Base-by-base conservation (phyloP, 192 early-diverging fungal genomes). In the Entomortierella chlamydospora region DNA sequence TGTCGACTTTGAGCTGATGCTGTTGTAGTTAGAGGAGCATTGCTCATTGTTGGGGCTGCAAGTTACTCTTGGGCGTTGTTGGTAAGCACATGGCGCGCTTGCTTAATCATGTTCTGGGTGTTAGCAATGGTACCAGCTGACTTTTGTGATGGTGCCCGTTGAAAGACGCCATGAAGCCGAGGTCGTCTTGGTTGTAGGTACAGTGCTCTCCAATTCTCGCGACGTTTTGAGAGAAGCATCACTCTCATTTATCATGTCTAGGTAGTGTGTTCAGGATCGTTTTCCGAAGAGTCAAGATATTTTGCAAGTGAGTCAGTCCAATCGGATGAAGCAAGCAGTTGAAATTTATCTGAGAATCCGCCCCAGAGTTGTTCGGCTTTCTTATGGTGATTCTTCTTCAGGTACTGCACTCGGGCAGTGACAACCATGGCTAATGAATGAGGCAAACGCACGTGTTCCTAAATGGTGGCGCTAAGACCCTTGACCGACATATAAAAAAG, bases 271-370 rank as follows among this genome's bases (percentile, higher is more conserved):
- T 68, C 65, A n/a, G 43, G 28, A 57, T 68, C 65, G 17, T 34
- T 39, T 28, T 68, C 28, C 29, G 57, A 34, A 29, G 26, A 2
- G 55, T 57, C 43, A 2, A 67, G 55, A n/a, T 54, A n/a, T 34
- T 33, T 57, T 28, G 25, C 28, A 28, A 67, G 43, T 22, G 65
- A 15, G 25, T 65, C 52, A 42, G 54, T 28, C 64, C 64, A 42
- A 20, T 18, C 45, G 42, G 53, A 57, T 57, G 65, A n/a, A 33
- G 31, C 39, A 57, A 39, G 1, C 20, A 68, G 55, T 30, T 57
- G 22, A 57, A 58, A 49, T 68, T 68, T 58, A 30, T 68, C 57
- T 0, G 57, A 45, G 66, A 68, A 68, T 58, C 66, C 57, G 34
- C 66, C 56, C 66, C 66, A 57, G 42, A 58, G 66, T 50, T 68